Evolutionary conservation across 148 eudicot genomes (phyloP), one percentile per base, ranked within the genome.

Genomic region (Fagopyrum esculentum): DNA sequence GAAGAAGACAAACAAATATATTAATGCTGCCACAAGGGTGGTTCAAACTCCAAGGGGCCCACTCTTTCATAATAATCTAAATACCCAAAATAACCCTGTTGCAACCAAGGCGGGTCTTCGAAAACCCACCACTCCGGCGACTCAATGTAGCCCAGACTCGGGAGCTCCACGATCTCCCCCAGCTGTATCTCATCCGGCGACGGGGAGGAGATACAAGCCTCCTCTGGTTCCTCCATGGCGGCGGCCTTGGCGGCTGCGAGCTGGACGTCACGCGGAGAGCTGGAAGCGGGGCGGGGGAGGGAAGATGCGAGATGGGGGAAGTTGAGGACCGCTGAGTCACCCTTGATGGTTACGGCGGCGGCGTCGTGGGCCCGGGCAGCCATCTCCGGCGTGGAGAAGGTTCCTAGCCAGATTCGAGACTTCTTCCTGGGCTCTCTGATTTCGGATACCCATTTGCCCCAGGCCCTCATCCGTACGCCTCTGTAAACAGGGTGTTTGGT

Each of bases 361-460:
- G 82, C 91, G 80, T 89, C 93, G 57, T 89, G 93, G 11, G 93
- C 93, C 30, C 93, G 85, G n/a, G 93, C 93, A 0, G 93, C 93
- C 93, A 89, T 89, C n/a, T 89, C 89, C 0, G 93, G 93, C 3
- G 83, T 83, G n/a, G 91, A 73, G 78, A 89, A 89, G 6, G 93
- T 87, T 0, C 93, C 93, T 2, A 89, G 84, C 93, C 93, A 89
- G 82, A 89, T 87, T 76, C 93, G 83, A 13, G 93, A 85, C 74
- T 89, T 89, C 54, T 89, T 89, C 43, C 77, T 63, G 51, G 93
- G 90, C 73, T 89, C 86, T 0, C 93, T 87, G 86, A 89, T 89
- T 68, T 89, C 93, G 35, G 93, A 89, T 0, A 89, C 93, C 91
- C 89, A 89, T 29, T 89, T 89, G 0, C 93, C 93, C 93, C 93